Conservation (phyloP, 2,329 filamentous ascomycete species). For the Aspergillus eucalypticola region DNA sequence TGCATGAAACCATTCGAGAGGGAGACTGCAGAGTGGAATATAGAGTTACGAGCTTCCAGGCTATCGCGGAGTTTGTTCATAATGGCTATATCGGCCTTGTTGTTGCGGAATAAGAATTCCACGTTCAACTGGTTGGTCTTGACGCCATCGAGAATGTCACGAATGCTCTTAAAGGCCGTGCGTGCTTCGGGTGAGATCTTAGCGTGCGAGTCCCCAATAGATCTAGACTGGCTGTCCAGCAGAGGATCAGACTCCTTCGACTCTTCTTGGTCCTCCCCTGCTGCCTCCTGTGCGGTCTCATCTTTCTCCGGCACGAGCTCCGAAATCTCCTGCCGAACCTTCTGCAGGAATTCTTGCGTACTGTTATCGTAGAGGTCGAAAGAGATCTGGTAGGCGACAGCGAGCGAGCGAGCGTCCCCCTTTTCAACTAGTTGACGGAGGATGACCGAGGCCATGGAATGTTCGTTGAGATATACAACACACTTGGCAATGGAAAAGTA, state of each 20-base stretch:
- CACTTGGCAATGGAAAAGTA: conserved; percentile 99
- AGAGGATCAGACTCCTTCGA: conserved; percentile 61
- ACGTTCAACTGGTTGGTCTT: conserved; percentile 94
- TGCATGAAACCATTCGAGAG: conserved; percentile 99
- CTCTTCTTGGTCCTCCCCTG: conserved; percentile 56
- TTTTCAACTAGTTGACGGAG: conserved; percentile 78
- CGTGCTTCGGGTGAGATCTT: conserved; percentile 51
- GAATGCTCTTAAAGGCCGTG: conserved; percentile 59
- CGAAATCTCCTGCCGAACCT: conserved; percentile 80
- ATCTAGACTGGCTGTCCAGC: conserved; percentile 51
- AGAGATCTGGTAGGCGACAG: conserved; percentile 93
- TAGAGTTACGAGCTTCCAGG: conserved; percentile 92
- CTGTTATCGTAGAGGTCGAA: conserved; percentile 99
- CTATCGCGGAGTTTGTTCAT: conserved; percentile 96
- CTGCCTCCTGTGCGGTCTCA: conserved; percentile 40
- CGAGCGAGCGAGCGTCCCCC: conserved; percentile 74
- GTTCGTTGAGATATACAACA: conserved; percentile 90
- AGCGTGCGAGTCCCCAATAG: conserved; percentile 45
- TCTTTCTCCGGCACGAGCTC: conserved; percentile 49
- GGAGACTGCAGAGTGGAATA: conserved; percentile 96
- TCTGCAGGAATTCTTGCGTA: conserved; percentile 92
- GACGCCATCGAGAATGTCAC: conserved; percentile 74
- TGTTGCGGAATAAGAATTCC: conserved; percentile 94
- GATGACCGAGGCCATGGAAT: conserved; percentile 85
- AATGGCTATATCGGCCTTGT: conserved; percentile 87